Evolutionary conservation across 2,329 filamentous ascomycete genomes (phyloP).

Genomic region (Magnaporthiopsis rhizophila): DNA sequence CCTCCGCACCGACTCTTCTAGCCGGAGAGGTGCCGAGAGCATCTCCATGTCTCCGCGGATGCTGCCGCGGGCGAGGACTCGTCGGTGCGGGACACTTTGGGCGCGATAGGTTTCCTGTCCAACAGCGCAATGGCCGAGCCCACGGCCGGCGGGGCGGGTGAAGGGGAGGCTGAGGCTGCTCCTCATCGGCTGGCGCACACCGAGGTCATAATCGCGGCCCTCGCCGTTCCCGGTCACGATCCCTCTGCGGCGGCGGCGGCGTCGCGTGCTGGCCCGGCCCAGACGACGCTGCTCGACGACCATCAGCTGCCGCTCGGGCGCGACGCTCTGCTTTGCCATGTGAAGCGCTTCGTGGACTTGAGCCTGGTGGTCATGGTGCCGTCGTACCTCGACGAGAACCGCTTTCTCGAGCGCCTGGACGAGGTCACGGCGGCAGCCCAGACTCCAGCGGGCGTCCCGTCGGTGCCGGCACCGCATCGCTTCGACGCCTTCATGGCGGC

Average conservation of each 20-base stretch:
- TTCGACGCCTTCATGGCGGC: slow-evolving; percentile 3
- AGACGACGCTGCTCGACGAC: neutral
- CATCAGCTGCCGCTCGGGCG: neutral
- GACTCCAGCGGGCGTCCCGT: too few relatives aligned
- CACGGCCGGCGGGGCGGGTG: slow-evolving; percentile 11
- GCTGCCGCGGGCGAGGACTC: too few relatives aligned
- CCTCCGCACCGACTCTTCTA: too few relatives aligned
- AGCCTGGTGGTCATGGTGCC: too few relatives aligned
- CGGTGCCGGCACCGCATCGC: too few relatives aligned
- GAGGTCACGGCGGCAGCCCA: too few relatives aligned
- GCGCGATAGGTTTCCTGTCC: slow-evolving; percentile 22
- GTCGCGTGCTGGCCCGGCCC: neutral
- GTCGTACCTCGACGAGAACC: neutral
- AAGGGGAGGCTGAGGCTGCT: slow-evolving; percentile 7
- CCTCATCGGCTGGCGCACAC: slow-evolving; percentile 17
- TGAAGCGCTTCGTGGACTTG: too few relatives aligned
- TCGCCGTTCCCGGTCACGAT: slow-evolving; percentile 10
- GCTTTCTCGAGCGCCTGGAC: slow-evolving; percentile 4
- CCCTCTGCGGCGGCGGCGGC: slow-evolving; percentile 2
- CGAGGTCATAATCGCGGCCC: slow-evolving; percentile 8
- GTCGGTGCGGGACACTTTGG: slow-evolving; percentile 16
- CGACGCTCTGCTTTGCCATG: too few relatives aligned
- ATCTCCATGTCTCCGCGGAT: too few relatives aligned
- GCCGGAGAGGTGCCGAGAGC: too few relatives aligned
- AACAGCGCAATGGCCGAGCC: slow-evolving; percentile 24